Conservation (phyloP, 805 yeast genomes). For the Clavispora carvajalis region DNA sequence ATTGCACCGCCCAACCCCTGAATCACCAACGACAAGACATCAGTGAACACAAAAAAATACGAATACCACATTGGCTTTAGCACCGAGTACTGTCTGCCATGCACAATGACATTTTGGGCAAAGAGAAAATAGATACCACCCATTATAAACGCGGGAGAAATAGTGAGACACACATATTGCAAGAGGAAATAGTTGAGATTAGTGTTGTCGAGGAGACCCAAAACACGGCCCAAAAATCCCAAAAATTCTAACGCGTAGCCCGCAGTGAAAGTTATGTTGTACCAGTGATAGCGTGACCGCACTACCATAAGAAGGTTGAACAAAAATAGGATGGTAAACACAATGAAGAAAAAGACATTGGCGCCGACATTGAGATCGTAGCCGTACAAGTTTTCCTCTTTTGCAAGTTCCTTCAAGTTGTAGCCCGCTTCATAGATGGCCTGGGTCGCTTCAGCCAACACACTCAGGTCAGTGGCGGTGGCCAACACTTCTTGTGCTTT, state of each 20-base stretch:
- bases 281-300: conserved; percentile 36
- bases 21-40: conserved; percentile 31
- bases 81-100: conserved; percentile 33
- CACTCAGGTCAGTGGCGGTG: conserved; percentile 30
- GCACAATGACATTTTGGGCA: conserved; percentile 36
- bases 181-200: conserved; percentile 20
- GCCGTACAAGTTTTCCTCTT: conserved; percentile 25
- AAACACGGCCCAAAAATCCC: conserved; percentile 36
- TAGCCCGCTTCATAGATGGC: conserved; percentile 29
- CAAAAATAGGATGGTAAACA: conserved; percentile 21
- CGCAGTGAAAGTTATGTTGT: conserved; percentile 30
- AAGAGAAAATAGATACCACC: conserved; percentile 38
- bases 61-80: conserved; percentile 41
- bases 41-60: conserved; percentile 34
- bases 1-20: conserved; percentile 40
- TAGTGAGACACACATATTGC: conserved; percentile 33
- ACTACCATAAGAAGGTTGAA: conserved; percentile 23
- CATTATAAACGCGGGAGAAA: conserved; percentile 41
- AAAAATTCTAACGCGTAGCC: conserved; percentile 32
- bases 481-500: conserved; percentile 32
- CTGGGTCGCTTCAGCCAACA: conserved; percentile 25
- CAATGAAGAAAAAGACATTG: conserved; percentile 26
- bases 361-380: conserved; percentile 23
- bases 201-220: conserved; percentile 22
- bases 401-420: conserved; percentile 25